These are phyloP conservation scores for Capronia epimyces DNA, from an alignment of 2,329 filamentous ascomycete species.

Conservation along the genomic window DNA sequence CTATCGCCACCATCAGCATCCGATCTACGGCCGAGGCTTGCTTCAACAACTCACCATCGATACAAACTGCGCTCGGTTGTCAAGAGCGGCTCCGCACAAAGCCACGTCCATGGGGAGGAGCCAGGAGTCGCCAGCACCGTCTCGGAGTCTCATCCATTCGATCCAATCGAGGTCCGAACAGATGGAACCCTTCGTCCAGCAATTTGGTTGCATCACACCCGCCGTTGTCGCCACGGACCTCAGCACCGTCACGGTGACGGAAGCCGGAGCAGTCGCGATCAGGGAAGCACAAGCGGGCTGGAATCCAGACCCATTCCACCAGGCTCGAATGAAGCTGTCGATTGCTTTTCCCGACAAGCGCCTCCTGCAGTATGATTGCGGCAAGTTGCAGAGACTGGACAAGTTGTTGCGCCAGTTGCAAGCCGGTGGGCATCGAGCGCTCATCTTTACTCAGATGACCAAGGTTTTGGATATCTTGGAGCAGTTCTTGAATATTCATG, in stretches of 20 bases:
- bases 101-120: constrained; percentile 33
- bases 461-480: constrained; percentile 96
- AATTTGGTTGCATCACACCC: constrained; percentile 89
- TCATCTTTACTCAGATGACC: constrained; percentile 99
- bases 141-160: constrained; percentile 66
- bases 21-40: constrained; percentile 75
- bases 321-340: constrained; percentile 82
- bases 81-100: constrained; percentile 56
- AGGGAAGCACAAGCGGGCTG: constrained; percentile 52
- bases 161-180: constrained; percentile 65
- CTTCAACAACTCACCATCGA: constrained; percentile 67
- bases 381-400: constrained; percentile 87
- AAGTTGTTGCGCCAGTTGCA: constrained; percentile 80
- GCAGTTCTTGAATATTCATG: constrained; percentile 95
- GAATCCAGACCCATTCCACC: constrained; percentile 75
- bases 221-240: constrained; percentile 78
- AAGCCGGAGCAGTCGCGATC: constrained; percentile 54
- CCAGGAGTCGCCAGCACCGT: constrained; percentile 32
- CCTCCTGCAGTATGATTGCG: constrained; percentile 95
- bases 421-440: constrained; percentile 79
- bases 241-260: constrained; percentile 61
- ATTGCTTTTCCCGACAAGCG: constrained; percentile 97
- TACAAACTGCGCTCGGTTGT: constrained; percentile 53
- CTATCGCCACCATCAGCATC: constrained; percentile 70
- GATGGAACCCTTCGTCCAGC: constrained; percentile 70